Evolutionary conservation across 331 rosid species (phyloP), one percentile per base, ranked within the genome.

Genomic region (Phaseolus coccineus): DNA sequence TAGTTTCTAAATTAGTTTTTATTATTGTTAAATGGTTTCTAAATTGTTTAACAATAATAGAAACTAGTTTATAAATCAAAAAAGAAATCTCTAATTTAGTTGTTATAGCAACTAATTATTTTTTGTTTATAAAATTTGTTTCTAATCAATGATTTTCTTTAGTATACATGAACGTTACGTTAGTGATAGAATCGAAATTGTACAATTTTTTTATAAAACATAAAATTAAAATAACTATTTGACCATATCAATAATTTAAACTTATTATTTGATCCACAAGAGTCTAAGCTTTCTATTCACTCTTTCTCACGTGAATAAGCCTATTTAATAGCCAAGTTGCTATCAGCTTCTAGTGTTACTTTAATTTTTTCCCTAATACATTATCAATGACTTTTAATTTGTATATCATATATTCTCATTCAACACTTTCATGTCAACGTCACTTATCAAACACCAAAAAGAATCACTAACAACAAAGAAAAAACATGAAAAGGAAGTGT

Each of bases 241-340:
- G 3, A 3, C 10, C 27, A 9, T 8, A 3, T 24, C 10, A 56
- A 25, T 30, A 61, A 11, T 61, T 61, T 28, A 59, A 59, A 5
- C 39, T 13, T 28, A 30, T 61, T 4, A 61, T 61, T 28, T 30
- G 22, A 28, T 58, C 14, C 35, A 24, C 10, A 14, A 30, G 2
- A 13, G 11, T 28, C 7, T 35, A 35, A 35, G 27, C 11, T 12
- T 58, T 9, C 40, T 59, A 12, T 61, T 62, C 68, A 31, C 44
- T 62, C 44, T 14, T 62, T 15, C 68, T 62, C 68, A 62, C 68
- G 68, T 62, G 68, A 62, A 11, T 62, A 31, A 31, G 68, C 46
- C 68, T 31, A 46, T 14, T 15, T 3, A 37, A 1, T 5, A 31
- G 46, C 25, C 46, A 31, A 15, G 68, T 31, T 62, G 68, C 68